phyloP scores from a whole-genome alignment of 2,329 filamentous ascomycete species.

The Fusarium paranaense region DNA sequence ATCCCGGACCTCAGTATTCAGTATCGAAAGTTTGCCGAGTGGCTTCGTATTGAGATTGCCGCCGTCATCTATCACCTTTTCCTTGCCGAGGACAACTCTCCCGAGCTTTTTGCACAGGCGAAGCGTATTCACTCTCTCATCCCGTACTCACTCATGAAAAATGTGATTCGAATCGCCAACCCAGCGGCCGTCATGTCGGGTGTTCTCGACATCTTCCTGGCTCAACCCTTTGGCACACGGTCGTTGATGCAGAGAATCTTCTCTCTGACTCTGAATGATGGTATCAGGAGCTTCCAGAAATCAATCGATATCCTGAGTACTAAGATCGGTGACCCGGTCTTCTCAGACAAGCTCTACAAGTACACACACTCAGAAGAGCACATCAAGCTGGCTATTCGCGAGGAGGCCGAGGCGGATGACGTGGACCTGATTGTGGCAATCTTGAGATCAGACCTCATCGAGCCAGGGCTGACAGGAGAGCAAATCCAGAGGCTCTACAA shows the following conservation, averaged over 20 bases:
- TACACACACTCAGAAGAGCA: conserved; percentile 83
- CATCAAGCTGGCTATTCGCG: conserved; percentile 78
- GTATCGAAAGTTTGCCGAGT: conserved; percentile 98
- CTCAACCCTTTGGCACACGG: conserved; percentile 90
- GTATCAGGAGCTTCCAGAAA: conserved; percentile 86
- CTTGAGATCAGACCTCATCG: conserved; percentile 80
- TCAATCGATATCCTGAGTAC: conserved; percentile 81
- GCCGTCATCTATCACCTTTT: conserved; percentile 98
- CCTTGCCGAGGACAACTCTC: conserved; percentile 97
- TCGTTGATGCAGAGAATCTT: conserved; percentile 96
- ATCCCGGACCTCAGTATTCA: conserved; percentile 92
- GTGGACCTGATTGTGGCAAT: conserved; percentile 90
- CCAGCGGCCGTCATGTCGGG: conserved; percentile 97
- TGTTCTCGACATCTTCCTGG: conserved; percentile 92
- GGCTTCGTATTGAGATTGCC: conserved; percentile 96
- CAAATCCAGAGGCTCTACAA: conserved; percentile 92
- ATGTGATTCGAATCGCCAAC: conserved; percentile 95
- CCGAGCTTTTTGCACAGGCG: conserved; percentile 92
- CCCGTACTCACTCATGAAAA: conserved; percentile 93
- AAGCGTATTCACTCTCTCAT: conserved; percentile 95
- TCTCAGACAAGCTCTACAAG: conserved; percentile 83
- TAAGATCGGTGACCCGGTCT: conserved; percentile 84
- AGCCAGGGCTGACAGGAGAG: conserved; percentile 75
- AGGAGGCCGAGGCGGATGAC: conserved; percentile 78
- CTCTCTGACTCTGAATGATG: conserved; percentile 88